Conservation (phyloP, 2,329 filamentous ascomycete genomes). For the Microascus cirrosus region DNA sequence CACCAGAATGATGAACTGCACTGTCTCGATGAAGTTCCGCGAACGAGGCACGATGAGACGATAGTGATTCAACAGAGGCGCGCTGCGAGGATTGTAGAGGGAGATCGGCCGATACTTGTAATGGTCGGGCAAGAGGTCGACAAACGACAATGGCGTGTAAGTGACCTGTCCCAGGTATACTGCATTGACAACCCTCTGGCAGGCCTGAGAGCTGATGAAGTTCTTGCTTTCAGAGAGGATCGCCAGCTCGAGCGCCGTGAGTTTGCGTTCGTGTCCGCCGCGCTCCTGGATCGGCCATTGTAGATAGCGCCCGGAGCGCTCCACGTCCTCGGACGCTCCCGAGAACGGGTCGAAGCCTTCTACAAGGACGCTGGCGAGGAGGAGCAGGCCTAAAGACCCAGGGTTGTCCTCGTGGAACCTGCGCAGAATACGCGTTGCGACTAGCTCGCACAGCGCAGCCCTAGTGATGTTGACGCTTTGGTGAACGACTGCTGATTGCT, state of each 20-base stretch:
- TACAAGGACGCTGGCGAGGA: constrained; percentile 69
- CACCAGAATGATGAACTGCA: constrained; percentile 62
- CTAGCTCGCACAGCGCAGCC: constrained; percentile 68
- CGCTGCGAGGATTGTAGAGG: constrained; percentile 66
- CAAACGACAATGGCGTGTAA: constrained; percentile 71
- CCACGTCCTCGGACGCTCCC: constrained; percentile 59
- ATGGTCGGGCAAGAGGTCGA: constrained; percentile 75
- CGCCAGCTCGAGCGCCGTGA: constrained; percentile 72
- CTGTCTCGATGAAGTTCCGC: constrained; percentile 61
- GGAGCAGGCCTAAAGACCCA: constrained; percentile 57
- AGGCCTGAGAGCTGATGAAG: constrained; percentile 66
- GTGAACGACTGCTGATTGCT: constrained; percentile 64
- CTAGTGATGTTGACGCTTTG: constrained; percentile 73
- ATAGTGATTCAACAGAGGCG: constrained; percentile 73
- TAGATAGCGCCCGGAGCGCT: constrained; percentile 15
- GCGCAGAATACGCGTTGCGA: constrained; percentile 66
- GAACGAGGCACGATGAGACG: constrained; percentile 73
- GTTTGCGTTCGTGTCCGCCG: constrained; percentile 39
- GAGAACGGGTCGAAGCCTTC: constrained; percentile 81
- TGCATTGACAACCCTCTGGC: constrained; percentile 70
- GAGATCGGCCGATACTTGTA: constrained; percentile 78
- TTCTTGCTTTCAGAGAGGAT: constrained; percentile 74
- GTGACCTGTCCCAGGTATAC: constrained; percentile 73
- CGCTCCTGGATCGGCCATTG: constrained; percentile 27
- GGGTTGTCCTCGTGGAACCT: constrained; percentile 70